phyloP scores from a whole-genome alignment of 345 rosid genomes.

The Brassica nigra region DNA sequence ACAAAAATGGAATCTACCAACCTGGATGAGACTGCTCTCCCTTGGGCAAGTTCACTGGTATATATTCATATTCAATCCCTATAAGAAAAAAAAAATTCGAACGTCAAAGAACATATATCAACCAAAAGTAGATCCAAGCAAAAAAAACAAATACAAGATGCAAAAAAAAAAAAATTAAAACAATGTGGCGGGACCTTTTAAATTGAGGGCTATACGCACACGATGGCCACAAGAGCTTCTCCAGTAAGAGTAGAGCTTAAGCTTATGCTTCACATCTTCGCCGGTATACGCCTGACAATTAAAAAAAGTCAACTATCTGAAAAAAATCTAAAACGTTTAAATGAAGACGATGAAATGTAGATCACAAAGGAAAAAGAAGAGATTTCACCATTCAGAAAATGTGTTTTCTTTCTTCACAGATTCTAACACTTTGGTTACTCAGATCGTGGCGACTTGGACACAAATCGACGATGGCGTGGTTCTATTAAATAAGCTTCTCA shows the following conservation, averaged over 20 bases:
- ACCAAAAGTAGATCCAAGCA: not conserved
- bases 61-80: slow-evolving; percentile 73
- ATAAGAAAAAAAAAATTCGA: not conserved
- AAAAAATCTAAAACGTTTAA: not conserved
- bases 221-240: slow-evolving; percentile 76
- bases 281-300: slow-evolving; percentile 22
- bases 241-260: slow-evolving; percentile 67
- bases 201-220: slow-evolving; percentile 70
- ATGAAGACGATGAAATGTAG: not conserved
- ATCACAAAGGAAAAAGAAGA: not conserved
- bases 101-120: not conserved
- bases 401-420: not conserved
- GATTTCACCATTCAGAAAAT: not conserved
- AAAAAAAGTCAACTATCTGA: not conserved
- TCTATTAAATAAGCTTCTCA: not conserved
- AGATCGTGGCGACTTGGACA: not conserved
- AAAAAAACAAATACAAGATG: not conserved
- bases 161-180: not conserved
- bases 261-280: slow-evolving; percentile 24
- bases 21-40: slow-evolving; percentile 69
- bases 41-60: slow-evolving; percentile 58
- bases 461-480: not conserved
- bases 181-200: slow-evolving; percentile 53
- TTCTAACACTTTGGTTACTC: not conserved
- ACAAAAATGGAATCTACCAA: slow-evolving; percentile 9